Conservation (phyloP, 176 grass and related monocot species). For the Juncus effusus region DNA sequence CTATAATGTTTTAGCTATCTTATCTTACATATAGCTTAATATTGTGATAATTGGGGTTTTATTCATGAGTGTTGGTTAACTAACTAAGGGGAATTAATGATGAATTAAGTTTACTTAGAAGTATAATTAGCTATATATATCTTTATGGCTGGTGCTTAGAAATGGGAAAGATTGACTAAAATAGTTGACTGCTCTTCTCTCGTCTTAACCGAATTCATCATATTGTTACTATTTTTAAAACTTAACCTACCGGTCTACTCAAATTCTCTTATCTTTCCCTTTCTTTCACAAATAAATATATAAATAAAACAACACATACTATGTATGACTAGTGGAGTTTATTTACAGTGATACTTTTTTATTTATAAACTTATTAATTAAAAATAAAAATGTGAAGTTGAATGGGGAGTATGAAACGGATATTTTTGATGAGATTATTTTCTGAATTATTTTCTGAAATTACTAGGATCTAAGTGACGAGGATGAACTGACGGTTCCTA, state of each 20-base stretch:
- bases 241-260: conserved; percentile 20
- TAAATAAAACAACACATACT: too few relatives aligned
- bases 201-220: conserved; percentile 2
- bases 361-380: too few relatives aligned
- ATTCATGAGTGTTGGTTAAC: conserved; percentile 4
- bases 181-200: not conserved
- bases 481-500: conserved; percentile 22
- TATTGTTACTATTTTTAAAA: conserved; percentile 7
- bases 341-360: too few relatives aligned
- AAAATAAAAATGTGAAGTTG: too few relatives aligned
- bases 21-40: not conserved
- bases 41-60: not conserved
- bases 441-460: conserved; percentile 8
- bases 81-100: conserved; percentile 20
- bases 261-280: conserved; percentile 17
- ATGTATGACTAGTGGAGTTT: too few relatives aligned
- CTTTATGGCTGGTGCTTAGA: not conserved
- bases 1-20: not conserved
- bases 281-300: not conserved
- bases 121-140: conserved; percentile 1
- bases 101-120: not conserved
- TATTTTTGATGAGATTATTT: too few relatives aligned
- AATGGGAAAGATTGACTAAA: conserved; percentile 11
- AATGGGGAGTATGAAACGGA: too few relatives aligned
- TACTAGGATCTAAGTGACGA: conserved; percentile 27